Conservation (phyloP, 306 rosid genomes). For the Cucurbita pepo region DNA sequence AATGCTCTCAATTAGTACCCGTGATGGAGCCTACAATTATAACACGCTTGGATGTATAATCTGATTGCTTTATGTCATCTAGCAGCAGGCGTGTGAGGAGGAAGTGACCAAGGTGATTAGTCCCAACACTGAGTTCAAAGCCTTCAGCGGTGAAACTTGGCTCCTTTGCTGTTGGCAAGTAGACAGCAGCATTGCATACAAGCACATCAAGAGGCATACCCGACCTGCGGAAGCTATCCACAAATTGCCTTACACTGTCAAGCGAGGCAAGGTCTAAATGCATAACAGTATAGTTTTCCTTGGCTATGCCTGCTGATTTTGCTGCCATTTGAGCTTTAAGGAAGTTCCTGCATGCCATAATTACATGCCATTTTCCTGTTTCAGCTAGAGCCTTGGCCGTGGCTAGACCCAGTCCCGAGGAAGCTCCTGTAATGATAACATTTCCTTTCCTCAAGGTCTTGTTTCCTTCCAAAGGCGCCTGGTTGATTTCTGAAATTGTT, state of each 20-base stretch:
- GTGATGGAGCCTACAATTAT: conserved; percentile 93
- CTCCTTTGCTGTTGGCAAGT: conserved; percentile 87
- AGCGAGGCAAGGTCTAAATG: conserved; percentile 89
- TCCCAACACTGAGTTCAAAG: conserved; percentile 85
- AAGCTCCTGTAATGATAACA: conserved; percentile 78
- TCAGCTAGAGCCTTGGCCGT: conserved; percentile 93
- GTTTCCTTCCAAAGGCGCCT: conserved; percentile 47
- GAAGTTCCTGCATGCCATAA: conserved; percentile 97
- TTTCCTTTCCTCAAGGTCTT: conserved; percentile 75
- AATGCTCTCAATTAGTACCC: conserved; percentile 22
- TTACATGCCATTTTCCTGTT: conserved; percentile 86
- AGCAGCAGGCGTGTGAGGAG: conserved; percentile 70
- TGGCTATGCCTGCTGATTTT: conserved; percentile 63
- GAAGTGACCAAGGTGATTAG: conserved; percentile 86
- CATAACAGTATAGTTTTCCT: conserved; percentile 69
- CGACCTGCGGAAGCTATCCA: conserved; percentile 45
- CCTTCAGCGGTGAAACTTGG: conserved; percentile 87
- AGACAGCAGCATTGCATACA: conserved; percentile 90
- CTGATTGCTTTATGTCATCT: conserved; percentile 62
- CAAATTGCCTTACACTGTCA: conserved; percentile 84
- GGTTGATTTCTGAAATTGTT: conserved; percentile 38
- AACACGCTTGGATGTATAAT: conserved; percentile 70
- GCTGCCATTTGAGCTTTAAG: conserved; percentile 91
- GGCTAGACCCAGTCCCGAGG: conserved; percentile 86
- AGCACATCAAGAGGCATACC: conserved; percentile 62